These are phyloP conservation scores for Xylaria sp. DNA, from an alignment of 2,329 filamentous ascomycete genomes.

Conservation along the genomic window DNA sequence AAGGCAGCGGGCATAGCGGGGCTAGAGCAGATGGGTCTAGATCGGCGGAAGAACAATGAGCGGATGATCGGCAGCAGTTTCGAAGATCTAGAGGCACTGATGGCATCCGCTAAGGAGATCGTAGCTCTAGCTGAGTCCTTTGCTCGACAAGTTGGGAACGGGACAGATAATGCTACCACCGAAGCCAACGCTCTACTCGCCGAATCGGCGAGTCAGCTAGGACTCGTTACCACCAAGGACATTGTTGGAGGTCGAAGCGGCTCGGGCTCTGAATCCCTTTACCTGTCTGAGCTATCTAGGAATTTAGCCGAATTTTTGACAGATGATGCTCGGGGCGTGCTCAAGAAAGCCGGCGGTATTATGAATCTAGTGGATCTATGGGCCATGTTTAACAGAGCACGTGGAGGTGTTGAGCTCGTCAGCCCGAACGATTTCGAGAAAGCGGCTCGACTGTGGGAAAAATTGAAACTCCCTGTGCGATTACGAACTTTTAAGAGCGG, in stretches of 20 bases:
- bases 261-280: constrained; percentile 76
- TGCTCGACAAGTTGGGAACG: constrained; percentile 71
- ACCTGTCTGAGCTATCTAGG: constrained; percentile 85
- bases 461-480: constrained; percentile 84
- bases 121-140: constrained; percentile 92
- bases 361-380: constrained; percentile 91
- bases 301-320: constrained; percentile 90
- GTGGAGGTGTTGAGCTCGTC: constrained; percentile 93
- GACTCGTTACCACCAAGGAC: constrained; percentile 93
- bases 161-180: constrained; percentile 65
- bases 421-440: constrained; percentile 92
- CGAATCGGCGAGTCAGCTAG: constrained; percentile 84
- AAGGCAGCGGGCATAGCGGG: constrained; percentile 90
- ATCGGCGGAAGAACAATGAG: constrained; percentile 91
- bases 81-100: constrained; percentile 93
- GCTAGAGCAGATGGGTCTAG: constrained; percentile 84
- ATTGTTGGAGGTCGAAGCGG: constrained; percentile 82
- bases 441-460: constrained; percentile 88
- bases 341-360: constrained; percentile 84
- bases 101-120: constrained; percentile 97
- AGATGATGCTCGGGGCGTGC: constrained; percentile 81
- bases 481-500: constrained; percentile 91
- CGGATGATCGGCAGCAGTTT: constrained; percentile 92
- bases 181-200: constrained; percentile 81
- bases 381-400: constrained; percentile 92